These are phyloP conservation scores for Tolypocladium ophioglossoides DNA, from an alignment of 2,329 filamentous ascomycete species.

Conservation along the genomic window DNA sequence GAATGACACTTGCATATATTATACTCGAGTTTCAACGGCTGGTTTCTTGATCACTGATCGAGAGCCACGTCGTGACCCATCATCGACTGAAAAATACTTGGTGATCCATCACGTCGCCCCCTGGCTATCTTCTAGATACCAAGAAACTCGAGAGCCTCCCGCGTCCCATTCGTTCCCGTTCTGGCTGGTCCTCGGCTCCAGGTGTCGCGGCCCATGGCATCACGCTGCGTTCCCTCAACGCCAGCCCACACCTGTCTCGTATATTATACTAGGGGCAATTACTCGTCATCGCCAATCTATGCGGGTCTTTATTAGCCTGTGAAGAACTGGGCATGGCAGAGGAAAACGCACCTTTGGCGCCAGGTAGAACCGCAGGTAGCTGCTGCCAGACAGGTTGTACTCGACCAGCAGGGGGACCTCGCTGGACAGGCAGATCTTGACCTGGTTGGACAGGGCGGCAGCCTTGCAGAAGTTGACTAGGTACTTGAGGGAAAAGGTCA, in stretches of 20 bases:
- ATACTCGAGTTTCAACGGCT: not conserved
- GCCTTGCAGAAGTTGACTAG: slow-evolving; percentile 99
- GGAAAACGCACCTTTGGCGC: slow-evolving; percentile 73
- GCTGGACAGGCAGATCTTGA: slow-evolving; percentile 89
- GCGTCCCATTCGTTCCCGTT: not conserved
- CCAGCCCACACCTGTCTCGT: slow-evolving; percentile 5
- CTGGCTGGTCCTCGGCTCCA: not conserved
- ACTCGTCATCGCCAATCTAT: slow-evolving; percentile 30
- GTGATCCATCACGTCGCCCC: not conserved
- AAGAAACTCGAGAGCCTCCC: not conserved
- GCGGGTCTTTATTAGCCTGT: not conserved
- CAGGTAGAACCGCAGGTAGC: slow-evolving; percentile 93
- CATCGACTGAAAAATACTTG: not conserved
- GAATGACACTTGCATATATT: not conserved
- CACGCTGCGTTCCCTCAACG: slow-evolving; percentile 1
- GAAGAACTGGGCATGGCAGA: not conserved
- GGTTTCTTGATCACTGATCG: not conserved
- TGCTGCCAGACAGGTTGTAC: slow-evolving; percentile 71
- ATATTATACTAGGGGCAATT: slow-evolving; percentile 8
- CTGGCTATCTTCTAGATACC: not conserved
- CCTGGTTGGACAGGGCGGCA: slow-evolving; percentile 65
- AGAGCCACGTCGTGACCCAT: not conserved
- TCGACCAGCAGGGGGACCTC: slow-evolving; percentile 95
- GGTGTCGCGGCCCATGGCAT: no score
- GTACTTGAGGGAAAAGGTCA: slow-evolving; percentile 99